Percentiles rank a stretch among this genome's conserved stretches.
Conservation (phyloP, 371 early-diverging fungal genomes). For the Cladochytrium tenue region DNA sequence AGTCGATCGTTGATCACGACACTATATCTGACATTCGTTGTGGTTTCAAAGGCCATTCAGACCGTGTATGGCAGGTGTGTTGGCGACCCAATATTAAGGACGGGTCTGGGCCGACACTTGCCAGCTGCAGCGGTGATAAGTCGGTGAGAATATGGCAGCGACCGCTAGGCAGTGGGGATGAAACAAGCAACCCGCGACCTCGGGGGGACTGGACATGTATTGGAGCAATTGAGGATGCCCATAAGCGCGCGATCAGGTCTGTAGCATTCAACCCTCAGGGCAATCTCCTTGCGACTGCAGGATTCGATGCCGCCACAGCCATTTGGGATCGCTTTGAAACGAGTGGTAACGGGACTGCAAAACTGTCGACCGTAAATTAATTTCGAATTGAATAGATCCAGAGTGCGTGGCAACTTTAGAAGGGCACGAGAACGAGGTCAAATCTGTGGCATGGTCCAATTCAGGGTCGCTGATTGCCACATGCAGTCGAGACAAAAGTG, state of each 20-base stretch:
- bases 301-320: slow-evolving; percentile 90
- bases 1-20: no score
- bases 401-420: slow-evolving; percentile 93
- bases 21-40: no score
- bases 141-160: slow-evolving; percentile 74
- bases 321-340: slow-evolving; percentile 77
- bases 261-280: slow-evolving; percentile 83
- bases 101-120: slow-evolving; percentile 60
- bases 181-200: not conserved
- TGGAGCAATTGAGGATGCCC: slow-evolving; percentile 80
- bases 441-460: slow-evolving; percentile 85
- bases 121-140: slow-evolving; percentile 85
- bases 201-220: slow-evolving; percentile 67
- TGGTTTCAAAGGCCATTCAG: slow-evolving; percentile 75
- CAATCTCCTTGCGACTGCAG: slow-evolving; percentile 78
- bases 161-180: slow-evolving; percentile 12
- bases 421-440: slow-evolving; percentile 98
- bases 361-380: slow-evolving; percentile 2
- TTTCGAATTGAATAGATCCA: slow-evolving; percentile 55
- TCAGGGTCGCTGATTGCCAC: slow-evolving; percentile 85
- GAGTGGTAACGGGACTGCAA: slow-evolving; percentile 43
- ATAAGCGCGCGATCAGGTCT: slow-evolving; percentile 84
- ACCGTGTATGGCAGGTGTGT: slow-evolving; percentile 87
- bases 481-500: slow-evolving; percentile 91
- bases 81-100: slow-evolving; percentile 81